Evolutionary conservation across 2,329 filamentous ascomycete species (phyloP), one percentile per base, ranked within the genome.

Genomic region (Aspergillus fumigatiaffinis): DNA sequence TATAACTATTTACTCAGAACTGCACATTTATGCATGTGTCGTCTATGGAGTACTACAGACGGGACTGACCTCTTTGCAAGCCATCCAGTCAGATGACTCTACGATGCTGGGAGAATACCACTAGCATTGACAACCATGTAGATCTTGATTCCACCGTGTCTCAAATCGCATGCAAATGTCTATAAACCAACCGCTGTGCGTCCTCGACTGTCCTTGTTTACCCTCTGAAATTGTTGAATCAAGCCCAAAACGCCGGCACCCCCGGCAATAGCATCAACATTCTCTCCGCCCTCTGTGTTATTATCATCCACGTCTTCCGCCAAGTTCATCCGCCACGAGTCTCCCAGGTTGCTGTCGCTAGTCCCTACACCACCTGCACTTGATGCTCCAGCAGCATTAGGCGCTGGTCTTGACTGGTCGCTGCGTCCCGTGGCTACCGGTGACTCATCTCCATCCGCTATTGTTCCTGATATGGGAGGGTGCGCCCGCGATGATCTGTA

Each of bases 181-280:
- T n/a, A 76, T 70, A 8, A 47, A 14, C 71, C 72, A 54, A 73
- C 67, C 3, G 67, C 63, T n/a, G 68, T 68, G 10, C 72, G 69
- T 50, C 68, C 66, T 32, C 74, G 67, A n/a, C 71, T 72, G 51
- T 75, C 73, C 48, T 71, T 71, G 50, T 72, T 73, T 41, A 83
- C 84, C 71, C 84, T 85, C 60, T 86, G 84, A 65, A 88, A 88
- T 66, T 89, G 85, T 68, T 87, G 84, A 56, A 89, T 77, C 63
- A 89, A 71, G 8, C 86, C 86, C 57, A 89, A 71, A 4, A 89
- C 86, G 2, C 86, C 86, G 2, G 78, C 80, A 4, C 80, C 80
- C 0, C 75, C 76, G 28, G 72, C 72, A 29, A 78, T 70, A 8
- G 72, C 75, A 20, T 80, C 77, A 7, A 81, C 77, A 52, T 79